Percentiles rank a stretch among this genome's conserved stretches.
Evolutionary conservation across 1,139 yeast species (phyloP).

Genomic region (Lodderomyces pseudojiufengensis): DNA sequence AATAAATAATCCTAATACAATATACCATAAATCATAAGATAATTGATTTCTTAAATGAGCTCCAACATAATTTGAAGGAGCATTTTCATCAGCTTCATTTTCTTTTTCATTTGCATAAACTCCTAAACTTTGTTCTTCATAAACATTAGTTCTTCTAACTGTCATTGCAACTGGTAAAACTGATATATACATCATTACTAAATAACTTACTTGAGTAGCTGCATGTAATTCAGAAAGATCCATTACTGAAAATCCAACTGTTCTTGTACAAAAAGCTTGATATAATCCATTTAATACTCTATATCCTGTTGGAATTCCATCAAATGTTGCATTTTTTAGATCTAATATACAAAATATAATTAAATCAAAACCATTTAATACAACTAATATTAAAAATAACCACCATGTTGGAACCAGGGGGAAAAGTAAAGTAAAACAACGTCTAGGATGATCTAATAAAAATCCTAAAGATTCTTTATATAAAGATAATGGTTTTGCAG

Average conservation of each 20-base stretch:
- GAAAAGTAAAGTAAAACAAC: conserved; percentile 89
- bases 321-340: conserved; percentile 47
- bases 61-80: conserved; percentile 64
- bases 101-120: conserved; percentile 51
- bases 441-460: conserved; percentile 89
- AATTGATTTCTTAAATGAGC: conserved; percentile 88
- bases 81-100: conserved; percentile 30
- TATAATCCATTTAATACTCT: conserved; percentile 77
- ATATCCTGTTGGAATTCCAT: conserved; percentile 57
- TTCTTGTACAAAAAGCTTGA: conserved; percentile 90
- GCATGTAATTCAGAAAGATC: conserved; percentile 73
- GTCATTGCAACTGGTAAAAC: conserved; percentile 95
- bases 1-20: conserved; percentile 79
- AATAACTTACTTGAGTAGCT: conserved; percentile 87
- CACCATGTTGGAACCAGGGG: conserved; percentile 96
- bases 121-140: conserved; percentile 94
- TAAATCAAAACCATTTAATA: conserved; percentile 73
- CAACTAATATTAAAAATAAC: conserved; percentile 71
- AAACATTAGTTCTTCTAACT: conserved; percentile 92
- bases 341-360: conserved; percentile 78
- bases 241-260: conserved; percentile 83
- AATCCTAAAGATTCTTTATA: conserved; percentile 79
- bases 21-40: conserved; percentile 93
- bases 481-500: conserved; percentile 63
- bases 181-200: conserved; percentile 97